Evolutionary conservation across 495 filamentous ascomycete species (phyloP).

Genomic region (Podospora pseudocomata): DNA sequence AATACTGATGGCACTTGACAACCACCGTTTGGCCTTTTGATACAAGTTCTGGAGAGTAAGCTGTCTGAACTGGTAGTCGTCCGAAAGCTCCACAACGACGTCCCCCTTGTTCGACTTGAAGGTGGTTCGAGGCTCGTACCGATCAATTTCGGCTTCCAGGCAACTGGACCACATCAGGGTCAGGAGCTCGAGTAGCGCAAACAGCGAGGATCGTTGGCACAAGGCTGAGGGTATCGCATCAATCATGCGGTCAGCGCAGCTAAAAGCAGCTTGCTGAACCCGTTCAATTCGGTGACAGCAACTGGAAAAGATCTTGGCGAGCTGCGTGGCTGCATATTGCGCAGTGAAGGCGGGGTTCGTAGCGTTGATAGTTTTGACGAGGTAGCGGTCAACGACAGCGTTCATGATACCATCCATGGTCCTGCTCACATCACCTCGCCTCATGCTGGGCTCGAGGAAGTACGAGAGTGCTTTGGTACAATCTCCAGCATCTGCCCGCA

Average conservation of each 20-base stretch:
- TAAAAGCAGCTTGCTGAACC: constrained; percentile 78
- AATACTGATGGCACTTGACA: constrained; percentile 71
- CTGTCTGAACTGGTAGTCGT: constrained; percentile 76
- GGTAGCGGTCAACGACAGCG: constrained; percentile 67
- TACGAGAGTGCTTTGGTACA: constrained; percentile 85
- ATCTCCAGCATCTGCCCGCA: constrained; percentile 77
- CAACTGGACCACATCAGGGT: constrained; percentile 94
- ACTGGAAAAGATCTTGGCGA: constrained; percentile 75
- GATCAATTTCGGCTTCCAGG: constrained; percentile 86
- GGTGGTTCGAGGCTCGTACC: constrained; percentile 79
- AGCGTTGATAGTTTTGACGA: constrained; percentile 67
- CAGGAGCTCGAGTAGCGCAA: constrained; percentile 85
- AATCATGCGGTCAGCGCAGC: constrained; percentile 81
- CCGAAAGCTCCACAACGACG: constrained; percentile 83
- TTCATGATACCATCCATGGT: constrained; percentile 83
- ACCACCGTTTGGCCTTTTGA: constrained; percentile 73
- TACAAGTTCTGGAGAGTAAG: constrained; percentile 75
- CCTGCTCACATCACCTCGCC: constrained; percentile 69
- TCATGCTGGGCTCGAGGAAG: constrained; percentile 86
- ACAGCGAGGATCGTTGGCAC: constrained; percentile 83
- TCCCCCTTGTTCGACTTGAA: constrained; percentile 70
- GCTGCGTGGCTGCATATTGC: constrained; percentile 79
- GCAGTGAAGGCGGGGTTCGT: constrained; percentile 70
- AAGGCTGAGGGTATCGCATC: constrained; percentile 79
- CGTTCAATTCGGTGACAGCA: constrained; percentile 90